Evolutionary conservation across 371 early-diverging fungal genomes (phyloP), one percentile per base, ranked within the genome.

Genomic region (Mycotypha africana): DNA sequence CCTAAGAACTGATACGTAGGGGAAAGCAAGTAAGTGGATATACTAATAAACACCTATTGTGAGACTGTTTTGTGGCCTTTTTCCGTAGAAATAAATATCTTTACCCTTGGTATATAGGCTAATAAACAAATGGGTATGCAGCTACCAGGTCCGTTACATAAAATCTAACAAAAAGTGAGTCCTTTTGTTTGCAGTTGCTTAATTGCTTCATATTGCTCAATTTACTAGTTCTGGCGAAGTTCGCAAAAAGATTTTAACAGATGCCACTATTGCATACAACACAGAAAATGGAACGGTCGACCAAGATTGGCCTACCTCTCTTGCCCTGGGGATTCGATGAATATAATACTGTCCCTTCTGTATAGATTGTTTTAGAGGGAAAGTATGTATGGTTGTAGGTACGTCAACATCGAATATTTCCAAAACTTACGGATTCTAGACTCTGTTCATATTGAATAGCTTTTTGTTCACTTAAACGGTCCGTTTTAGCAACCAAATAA

Each of bases 121-220:
- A 73, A 54, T 28, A 84, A 32, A 36, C 83, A 79, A 4, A 91
- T 62, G 2, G 93, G 86, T 8, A 97, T 77, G 56, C 97, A 95
- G n/a, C 86, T 95, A 6, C 95, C 95, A 0, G 97, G 98, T 0
- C 98, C 98, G 61, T 97, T 97, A 56, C 85, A 88, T 14, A 95
- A 28, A 8, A 94, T 70, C 86, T 84, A 47, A 46, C 43, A 32
- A 16, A n/a, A 22, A 10, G 31, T n/a, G n/a, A n/a, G n/a, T n/a
- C n/a, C n/a, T n/a, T n/a, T n/a, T n/a, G n/a, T n/a, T n/a, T n/a
- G n/a, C n/a, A n/a, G n/a, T n/a, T n/a, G n/a, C n/a, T n/a, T n/a
- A n/a, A n/a, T n/a, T n/a, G n/a, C n/a, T n/a, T n/a, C n/a, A n/a
- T n/a, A n/a, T n/a, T n/a, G n/a, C n/a, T n/a, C n/a, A n/a, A 31